These are phyloP conservation scores for Amborella trichopoda DNA, from an alignment of 164 flowering plant species.

Conservation along the genomic window DNA sequence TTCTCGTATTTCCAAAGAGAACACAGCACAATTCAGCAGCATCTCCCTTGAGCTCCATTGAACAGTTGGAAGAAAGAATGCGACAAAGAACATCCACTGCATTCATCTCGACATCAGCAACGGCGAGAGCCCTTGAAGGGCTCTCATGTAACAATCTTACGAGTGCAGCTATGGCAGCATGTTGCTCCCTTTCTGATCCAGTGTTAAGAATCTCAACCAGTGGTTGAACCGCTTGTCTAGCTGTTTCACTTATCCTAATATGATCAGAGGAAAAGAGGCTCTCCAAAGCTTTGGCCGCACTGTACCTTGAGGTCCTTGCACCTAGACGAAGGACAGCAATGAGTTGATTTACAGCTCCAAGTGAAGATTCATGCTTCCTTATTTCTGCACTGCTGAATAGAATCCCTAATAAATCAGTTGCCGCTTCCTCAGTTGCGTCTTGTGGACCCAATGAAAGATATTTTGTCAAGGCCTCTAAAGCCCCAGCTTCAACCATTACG, in stretches of 20 bases:
- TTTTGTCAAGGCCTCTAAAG: slow-evolving; percentile 79
- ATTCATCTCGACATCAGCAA: slow-evolving; percentile 88
- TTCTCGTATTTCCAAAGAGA: slow-evolving; percentile 81
- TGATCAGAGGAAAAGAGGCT: slow-evolving; percentile 90
- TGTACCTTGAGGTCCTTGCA: slow-evolving; percentile 83
- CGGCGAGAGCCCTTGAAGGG: slow-evolving; percentile 82
- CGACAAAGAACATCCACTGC: slow-evolving; percentile 94
- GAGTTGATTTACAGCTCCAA: slow-evolving; percentile 87
- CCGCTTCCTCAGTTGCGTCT: slow-evolving; percentile 96
- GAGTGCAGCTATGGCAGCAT: slow-evolving; percentile 86
- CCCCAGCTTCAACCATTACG: slow-evolving; percentile 96
- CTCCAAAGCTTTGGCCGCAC: slow-evolving; percentile 95
- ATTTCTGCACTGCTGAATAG: slow-evolving; percentile 81
- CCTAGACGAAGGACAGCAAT: slow-evolving; percentile 93
- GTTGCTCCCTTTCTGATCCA: slow-evolving; percentile 92
- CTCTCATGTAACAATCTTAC: slow-evolving; percentile 69
- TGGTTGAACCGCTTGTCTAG: slow-evolving; percentile 92
- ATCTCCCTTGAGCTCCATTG: slow-evolving; percentile 88
- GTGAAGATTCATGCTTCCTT: slow-evolving; percentile 84
- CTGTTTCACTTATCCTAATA: slow-evolving; percentile 75
- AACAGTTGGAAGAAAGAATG: slow-evolving; percentile 81
- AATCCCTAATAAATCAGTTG: slow-evolving; percentile 79
- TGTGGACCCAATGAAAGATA: slow-evolving; percentile 96
- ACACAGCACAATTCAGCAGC: slow-evolving; percentile 92
- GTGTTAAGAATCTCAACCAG: slow-evolving; percentile 91